phyloP scores from a whole-genome alignment of 352 stramenopile species.

The Phytophthora tubulina region DNA sequence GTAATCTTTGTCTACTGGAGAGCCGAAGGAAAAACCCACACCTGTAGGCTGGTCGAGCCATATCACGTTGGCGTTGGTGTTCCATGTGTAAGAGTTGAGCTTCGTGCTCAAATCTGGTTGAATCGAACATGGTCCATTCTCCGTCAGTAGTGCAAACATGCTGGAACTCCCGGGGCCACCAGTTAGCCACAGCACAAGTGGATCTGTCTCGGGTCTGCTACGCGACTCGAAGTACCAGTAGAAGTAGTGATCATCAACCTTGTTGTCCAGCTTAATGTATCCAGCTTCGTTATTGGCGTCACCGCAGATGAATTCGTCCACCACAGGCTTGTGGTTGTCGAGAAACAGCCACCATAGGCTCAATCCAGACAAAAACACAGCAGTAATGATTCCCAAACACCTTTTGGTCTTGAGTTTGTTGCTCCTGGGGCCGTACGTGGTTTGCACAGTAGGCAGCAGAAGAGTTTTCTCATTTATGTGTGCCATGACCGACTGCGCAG shows the following conservation, averaged over 20 bases:
- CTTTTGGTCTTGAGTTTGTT: too few species aligned
- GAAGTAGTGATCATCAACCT: constrained; percentile 25
- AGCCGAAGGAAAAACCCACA: constrained; percentile 48
- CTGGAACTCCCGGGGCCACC: constrained; percentile 55
- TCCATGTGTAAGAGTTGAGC: constrained; percentile 61
- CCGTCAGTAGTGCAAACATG: constrained; percentile 52
- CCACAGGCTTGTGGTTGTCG: too few species aligned
- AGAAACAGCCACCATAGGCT: too few species aligned
- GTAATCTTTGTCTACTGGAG: constrained; percentile 41
- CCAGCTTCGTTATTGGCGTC: too few species aligned
- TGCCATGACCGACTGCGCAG: background rate
- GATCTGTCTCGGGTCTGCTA: constrained; percentile 54
- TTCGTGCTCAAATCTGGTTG: constrained; percentile 47
- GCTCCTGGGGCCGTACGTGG: background rate
- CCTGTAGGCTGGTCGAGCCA: constrained; percentile 45
- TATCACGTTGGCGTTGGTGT: constrained; percentile 60
- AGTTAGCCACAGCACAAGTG: constrained; percentile 78
- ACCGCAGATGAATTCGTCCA: too few species aligned
- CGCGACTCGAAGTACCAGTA: constrained; percentile 75
- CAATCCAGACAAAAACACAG: too few species aligned
- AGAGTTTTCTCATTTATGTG: constrained; percentile 6
- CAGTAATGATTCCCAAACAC: too few species aligned
- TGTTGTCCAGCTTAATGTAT: too few species aligned
- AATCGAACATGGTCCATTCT: constrained; percentile 64
- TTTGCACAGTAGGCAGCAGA: constrained; percentile 1